Percentiles rank a stretch among this genome's conserved stretches.
These are phyloP conservation scores for Solanum ossicruentum DNA, from an alignment of 257 asterid genomes.

Conservation along the genomic window DNA sequence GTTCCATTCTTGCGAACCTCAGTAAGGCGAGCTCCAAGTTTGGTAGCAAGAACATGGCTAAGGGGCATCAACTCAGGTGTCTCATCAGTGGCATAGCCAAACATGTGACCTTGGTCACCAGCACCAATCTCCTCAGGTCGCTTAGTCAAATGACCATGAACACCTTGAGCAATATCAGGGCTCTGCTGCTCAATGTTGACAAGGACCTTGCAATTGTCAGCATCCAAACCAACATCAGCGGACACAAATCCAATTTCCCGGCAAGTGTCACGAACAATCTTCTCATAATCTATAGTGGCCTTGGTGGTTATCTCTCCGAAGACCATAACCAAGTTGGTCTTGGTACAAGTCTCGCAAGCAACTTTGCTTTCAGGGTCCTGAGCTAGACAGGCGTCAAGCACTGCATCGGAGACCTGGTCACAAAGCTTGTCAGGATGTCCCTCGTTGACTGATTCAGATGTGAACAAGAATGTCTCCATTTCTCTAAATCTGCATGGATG, in stretches of 20 bases:
- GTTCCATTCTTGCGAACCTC: conserved; percentile 1
- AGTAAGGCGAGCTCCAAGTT: conserved; percentile 3
- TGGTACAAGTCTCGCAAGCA: neutral
- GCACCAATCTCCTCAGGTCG: neutral
- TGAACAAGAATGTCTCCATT: conserved; percentile 2
- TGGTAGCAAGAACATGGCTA: conserved; percentile 1
- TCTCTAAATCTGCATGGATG: neutral
- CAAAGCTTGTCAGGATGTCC: conserved; percentile 2
- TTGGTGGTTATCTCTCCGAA: conserved; percentile 1
- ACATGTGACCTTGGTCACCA: conserved; percentile 1
- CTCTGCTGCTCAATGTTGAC: neutral
- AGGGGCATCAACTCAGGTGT: neutral
- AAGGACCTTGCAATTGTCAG: neutral
- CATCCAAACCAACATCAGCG: conserved; percentile 1
- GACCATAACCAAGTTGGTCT: conserved; percentile 1
- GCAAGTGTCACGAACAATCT: neutral
- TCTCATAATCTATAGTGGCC: neutral
- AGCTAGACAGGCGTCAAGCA: neutral
- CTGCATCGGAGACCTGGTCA: neutral
- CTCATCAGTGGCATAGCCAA: neutral
- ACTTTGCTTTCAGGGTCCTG: conserved; percentile 1
- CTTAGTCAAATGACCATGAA: conserved; percentile 3
- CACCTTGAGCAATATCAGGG: conserved; percentile 3
- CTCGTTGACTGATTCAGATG: neutral
- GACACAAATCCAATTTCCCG: conserved; percentile 1